Percentiles rank a stretch among this genome's conserved stretches.
These are phyloP conservation scores for Arachis hypogaea DNA, from an alignment of 306 rosid species.

Conservation along the genomic window DNA sequence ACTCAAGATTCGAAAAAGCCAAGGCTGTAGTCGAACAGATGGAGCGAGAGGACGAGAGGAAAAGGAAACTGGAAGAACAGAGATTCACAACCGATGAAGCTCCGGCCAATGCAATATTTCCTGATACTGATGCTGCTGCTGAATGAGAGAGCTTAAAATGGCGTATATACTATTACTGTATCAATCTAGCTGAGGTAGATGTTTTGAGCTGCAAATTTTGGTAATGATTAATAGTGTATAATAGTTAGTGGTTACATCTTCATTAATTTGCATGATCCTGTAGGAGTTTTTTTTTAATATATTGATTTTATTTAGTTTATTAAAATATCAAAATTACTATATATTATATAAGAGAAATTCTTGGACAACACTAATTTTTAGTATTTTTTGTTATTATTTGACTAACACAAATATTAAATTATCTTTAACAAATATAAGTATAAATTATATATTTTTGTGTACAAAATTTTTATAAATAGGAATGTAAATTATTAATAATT, in stretches of 20 bases:
- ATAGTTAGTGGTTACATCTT: background rate
- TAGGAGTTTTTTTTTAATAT: no score
- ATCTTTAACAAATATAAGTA: no score
- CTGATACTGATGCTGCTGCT: conserved; percentile 48
- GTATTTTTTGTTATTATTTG: no score
- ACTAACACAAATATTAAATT: no score
- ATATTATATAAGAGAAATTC: no score
- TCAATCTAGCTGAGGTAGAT: conserved; percentile 9
- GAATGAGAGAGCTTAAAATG: conserved; percentile 40
- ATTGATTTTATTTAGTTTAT: no score
- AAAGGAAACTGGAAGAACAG: conserved; percentile 48
- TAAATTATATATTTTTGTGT: no score
- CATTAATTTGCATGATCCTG: no score
- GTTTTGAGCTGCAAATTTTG: conserved; percentile 30
- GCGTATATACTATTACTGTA: background rate
- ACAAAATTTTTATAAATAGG: no score
- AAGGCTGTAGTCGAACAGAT: conserved; percentile 60
- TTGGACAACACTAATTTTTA: no score
- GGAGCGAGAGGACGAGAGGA: conserved; percentile 54
- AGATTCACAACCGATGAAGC: conserved; percentile 24
- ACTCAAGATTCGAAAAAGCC: conserved; percentile 70
- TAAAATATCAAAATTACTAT: no score
- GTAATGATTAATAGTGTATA: conserved; percentile 5
- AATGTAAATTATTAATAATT: no score
- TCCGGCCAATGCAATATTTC: conserved; percentile 40